Evolutionary conservation across 1,284 basidiomycete species (phyloP).

Genomic region (Ustilago hordei): DNA sequence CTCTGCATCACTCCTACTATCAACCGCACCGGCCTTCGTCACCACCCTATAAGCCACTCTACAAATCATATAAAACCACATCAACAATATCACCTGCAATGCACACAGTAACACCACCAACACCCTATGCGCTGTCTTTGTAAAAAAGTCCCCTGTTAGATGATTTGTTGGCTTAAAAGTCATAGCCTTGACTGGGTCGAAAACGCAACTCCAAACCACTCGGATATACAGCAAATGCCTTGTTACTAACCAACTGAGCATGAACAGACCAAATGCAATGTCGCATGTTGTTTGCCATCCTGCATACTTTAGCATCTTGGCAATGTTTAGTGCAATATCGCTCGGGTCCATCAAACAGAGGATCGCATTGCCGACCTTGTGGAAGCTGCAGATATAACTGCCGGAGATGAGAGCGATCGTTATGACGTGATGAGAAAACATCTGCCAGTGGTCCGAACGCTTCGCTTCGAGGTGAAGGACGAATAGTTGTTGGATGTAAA

Average conservation of each 20-base stretch:
- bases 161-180: conserved; percentile 23
- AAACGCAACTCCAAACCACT: conserved; percentile 56
- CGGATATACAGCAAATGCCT: conserved; percentile 62
- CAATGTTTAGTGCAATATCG: conserved; percentile 86
- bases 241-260: conserved; percentile 65
- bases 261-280: conserved; percentile 78
- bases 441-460: conserved; percentile 92
- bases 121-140: conserved; percentile 13
- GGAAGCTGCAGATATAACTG: conserved; percentile 86
- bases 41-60: conserved; percentile 84
- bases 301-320: conserved; percentile 93
- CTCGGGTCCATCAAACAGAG: conserved; percentile 92
- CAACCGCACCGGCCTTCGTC: conserved; percentile 82
- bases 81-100: conserved; percentile 77
- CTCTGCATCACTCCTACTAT: conserved; percentile 71
- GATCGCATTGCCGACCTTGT: conserved; percentile 86
- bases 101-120: conserved; percentile 52
- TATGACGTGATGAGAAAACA: conserved; percentile 95
- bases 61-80: conserved; percentile 89
- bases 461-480: conserved; percentile 91
- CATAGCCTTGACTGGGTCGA: conserved; percentile 36
- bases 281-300: conserved; percentile 79
- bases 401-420: conserved; percentile 82
- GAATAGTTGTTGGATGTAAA: conserved; percentile 91
- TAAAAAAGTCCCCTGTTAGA: conserved; percentile 33